These are phyloP conservation scores for Blastobotrys petasosporus DNA, from an alignment of 1,139 yeast species.

Conservation along the genomic window DNA sequence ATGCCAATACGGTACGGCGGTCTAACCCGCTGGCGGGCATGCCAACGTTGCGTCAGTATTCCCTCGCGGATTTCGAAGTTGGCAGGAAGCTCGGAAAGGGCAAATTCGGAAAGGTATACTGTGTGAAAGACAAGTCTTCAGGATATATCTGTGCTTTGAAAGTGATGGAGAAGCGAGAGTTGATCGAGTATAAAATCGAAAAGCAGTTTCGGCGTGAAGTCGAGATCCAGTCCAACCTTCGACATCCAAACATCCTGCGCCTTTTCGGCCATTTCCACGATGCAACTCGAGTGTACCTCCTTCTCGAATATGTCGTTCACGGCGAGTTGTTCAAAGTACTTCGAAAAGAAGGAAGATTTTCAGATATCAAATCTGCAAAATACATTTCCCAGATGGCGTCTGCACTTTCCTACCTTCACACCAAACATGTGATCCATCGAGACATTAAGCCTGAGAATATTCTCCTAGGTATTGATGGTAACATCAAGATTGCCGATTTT, in stretches of 20 bases:
- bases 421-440: conserved; percentile 76
- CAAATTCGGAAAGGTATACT: conserved; percentile 86
- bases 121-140: conserved; percentile 68
- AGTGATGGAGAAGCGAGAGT: conserved; percentile 79
- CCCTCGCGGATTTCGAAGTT: conserved; percentile 67
- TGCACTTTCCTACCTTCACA: conserved; percentile 71
- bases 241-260: conserved; percentile 72
- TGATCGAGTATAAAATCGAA: conserved; percentile 71
- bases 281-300: conserved; percentile 66
- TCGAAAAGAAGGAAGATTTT: conserved; percentile 58
- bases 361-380: conserved; percentile 62
- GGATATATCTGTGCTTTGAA: conserved; percentile 87
- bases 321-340: conserved; percentile 83
- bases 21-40: conserved; percentile 29
- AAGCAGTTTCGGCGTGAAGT: conserved; percentile 85
- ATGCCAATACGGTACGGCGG: conserved; percentile 21
- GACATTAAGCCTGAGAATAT: conserved; percentile 93
- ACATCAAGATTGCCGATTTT: conserved; percentile 80
- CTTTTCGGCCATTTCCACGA: conserved; percentile 85
- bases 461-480: conserved; percentile 63
- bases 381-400: conserved; percentile 79
- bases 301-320: conserved; percentile 76
- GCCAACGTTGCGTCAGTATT: conserved; percentile 24
- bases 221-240: conserved; percentile 73
- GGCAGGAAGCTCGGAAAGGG: conserved; percentile 91